phyloP scores from a whole-genome alignment of 805 yeast species.

The Ogataea methylovora region DNA sequence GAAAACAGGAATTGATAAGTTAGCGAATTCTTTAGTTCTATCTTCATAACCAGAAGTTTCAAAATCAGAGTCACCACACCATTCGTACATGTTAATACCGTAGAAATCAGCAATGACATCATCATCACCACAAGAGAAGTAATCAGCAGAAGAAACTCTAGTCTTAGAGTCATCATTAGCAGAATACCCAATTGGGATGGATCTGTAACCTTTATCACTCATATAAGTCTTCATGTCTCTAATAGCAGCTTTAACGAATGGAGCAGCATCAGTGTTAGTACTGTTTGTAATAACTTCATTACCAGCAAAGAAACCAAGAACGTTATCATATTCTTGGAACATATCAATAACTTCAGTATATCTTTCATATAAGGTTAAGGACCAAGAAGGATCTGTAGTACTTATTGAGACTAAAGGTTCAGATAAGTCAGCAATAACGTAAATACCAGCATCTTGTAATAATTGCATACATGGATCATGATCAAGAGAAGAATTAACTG shows the following conservation, averaged over 20 bases:
- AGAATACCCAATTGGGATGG: conserved; percentile 90
- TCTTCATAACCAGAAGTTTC: conserved; percentile 57
- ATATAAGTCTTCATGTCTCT: conserved; percentile 84
- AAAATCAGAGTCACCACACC: conserved; percentile 71
- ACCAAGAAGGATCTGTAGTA: conserved; percentile 77
- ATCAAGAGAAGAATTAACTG: conserved; percentile 61
- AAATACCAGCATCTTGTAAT: conserved; percentile 79
- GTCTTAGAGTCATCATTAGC: conserved; percentile 83
- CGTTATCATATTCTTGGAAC: conserved; percentile 69
- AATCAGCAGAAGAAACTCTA: conserved; percentile 72
- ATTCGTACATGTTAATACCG: conserved; percentile 82
- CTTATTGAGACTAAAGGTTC: conserved; percentile 76
- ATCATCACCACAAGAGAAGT: conserved; percentile 75
- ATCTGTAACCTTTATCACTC: conserved; percentile 53
- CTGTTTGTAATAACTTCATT: conserved; percentile 89
- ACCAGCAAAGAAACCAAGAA: conserved; percentile 94
- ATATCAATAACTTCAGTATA: conserved; percentile 79
- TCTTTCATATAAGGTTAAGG: conserved; percentile 59
- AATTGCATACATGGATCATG: conserved; percentile 77
- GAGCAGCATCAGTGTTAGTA: conserved; percentile 81
- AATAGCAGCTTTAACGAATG: conserved; percentile 92
- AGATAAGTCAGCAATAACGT: conserved; percentile 83
- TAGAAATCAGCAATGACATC: conserved; percentile 65
- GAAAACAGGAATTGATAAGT: conserved; percentile 72
- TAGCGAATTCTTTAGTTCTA: conserved; percentile 64